These are phyloP conservation scores for Recurvomyces mirabilis DNA, from an alignment of 495 filamentous ascomycete genomes.

Conservation along the genomic window DNA sequence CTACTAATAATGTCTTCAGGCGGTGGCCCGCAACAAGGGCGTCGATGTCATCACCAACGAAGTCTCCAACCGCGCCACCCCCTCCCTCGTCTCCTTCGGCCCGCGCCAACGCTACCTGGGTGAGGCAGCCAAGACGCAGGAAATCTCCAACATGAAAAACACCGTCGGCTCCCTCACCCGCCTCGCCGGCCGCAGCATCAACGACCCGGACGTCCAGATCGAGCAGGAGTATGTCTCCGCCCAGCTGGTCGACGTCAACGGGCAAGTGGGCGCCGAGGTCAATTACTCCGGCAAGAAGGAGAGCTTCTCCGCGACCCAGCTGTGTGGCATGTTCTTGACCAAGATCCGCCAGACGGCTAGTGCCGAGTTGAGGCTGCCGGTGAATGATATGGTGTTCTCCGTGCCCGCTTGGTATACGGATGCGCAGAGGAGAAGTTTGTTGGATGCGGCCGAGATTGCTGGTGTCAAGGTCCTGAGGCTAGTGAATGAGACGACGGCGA, in stretches of 20 bases:
- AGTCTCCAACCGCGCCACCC: slow-evolving; percentile 95
- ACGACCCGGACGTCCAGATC: slow-evolving; percentile 81
- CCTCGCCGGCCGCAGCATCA: slow-evolving; percentile 71
- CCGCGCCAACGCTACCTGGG: slow-evolving; percentile 87
- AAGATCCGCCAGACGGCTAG: slow-evolving; percentile 84
- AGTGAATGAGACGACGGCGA: slow-evolving; percentile 97
- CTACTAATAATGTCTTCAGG: slow-evolving; percentile 4
- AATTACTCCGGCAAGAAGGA: slow-evolving; percentile 90
- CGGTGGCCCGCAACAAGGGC: slow-evolving; percentile 92
- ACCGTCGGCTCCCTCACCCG: slow-evolving; percentile 88
- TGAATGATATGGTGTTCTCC: slow-evolving; percentile 90
- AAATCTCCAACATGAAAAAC: slow-evolving; percentile 99
- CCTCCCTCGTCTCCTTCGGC: slow-evolving; percentile 94
- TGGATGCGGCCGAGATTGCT: slow-evolving; percentile 91
- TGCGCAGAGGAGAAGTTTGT: slow-evolving; percentile 71
- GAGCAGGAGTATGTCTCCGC: slow-evolving; percentile 90
- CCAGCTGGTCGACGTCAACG: slow-evolving; percentile 74
- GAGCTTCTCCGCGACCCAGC: slow-evolving; percentile 79
- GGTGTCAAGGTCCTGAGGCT: slow-evolving; percentile 85
- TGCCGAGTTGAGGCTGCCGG: slow-evolving; percentile 79
- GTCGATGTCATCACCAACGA: slow-evolving; percentile 99
- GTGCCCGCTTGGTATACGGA: slow-evolving; percentile 97
- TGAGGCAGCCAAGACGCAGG: slow-evolving; percentile 93
- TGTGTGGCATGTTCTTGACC: slow-evolving; percentile 88
- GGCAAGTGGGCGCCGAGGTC: slow-evolving; percentile 91